Base-by-base conservation (phyloP, 495 filamentous ascomycete genomes). In the Penicillium mononematosum region DNA sequence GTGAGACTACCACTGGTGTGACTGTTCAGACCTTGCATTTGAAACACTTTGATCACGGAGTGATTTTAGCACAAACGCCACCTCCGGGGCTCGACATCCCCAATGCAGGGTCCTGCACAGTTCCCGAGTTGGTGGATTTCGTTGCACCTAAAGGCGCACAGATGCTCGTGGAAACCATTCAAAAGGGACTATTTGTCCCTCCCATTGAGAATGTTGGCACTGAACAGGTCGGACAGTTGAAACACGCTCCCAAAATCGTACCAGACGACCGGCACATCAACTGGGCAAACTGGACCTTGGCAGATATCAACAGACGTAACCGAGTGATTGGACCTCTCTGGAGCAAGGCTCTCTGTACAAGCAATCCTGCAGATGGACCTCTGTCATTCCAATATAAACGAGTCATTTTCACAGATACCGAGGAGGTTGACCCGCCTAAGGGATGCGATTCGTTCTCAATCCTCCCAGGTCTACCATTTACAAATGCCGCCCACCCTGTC, bases 11-110 rank as follows among this genome's bases (percentile, higher is more conserved):
- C 43, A 88, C 88, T 0, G 92, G 92, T 16, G 78, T 96, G 16
- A 88, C 87, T 0, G 75, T 98, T 29, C 94, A 98, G 68, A 96
- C 91, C 7, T 77, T 98, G 38, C 85, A 96, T 65, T 78, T 80
- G 0, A 71, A 77, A 11, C 65, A 73, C 52, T 96, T 97, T 65
- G 94, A 98, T 71, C 80, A 83, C 42, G 94, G 94, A 16, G 65
- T 66, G 16, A 82, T 96, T 17, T 76, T 98, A 14, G 73, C 81
- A 8, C 92, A 92, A 70, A 87, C 84, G 0, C 80, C 77, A 6
- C 38, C 58, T 2, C 82, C 83, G 16, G 81, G 80, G 9, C 63
- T 87, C 32, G 61, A 71, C 3, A 76, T 87, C 49, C 78, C 78
- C 8, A 73, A 71, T 34, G 64, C 76, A 9, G 65, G 68, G 2